phyloP scores from a whole-genome alignment of 2,329 filamentous ascomycete genomes.

The Colletotrichum gloeosporioides region DNA sequence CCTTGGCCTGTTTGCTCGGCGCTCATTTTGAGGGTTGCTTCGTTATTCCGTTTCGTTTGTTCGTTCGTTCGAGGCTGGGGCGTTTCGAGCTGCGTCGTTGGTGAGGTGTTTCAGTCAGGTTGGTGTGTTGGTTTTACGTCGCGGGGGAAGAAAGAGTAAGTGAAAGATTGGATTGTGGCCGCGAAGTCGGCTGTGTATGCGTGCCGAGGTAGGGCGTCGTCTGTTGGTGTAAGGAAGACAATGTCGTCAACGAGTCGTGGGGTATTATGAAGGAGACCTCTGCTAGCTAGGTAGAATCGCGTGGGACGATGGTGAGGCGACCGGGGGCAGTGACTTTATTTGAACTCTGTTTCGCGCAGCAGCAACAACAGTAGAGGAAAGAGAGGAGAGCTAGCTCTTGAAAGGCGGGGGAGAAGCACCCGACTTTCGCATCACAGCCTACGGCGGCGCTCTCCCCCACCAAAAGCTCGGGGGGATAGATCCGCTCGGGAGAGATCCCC shows the following conservation, averaged over 20 bases:
- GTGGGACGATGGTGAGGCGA: not conserved
- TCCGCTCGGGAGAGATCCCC: constrained; percentile 6
- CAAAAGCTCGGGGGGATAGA: not conserved
- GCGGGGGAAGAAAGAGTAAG: not conserved
- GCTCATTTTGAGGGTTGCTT: constrained; percentile 1
- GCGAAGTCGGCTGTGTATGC: not conserved
- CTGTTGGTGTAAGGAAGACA: not conserved
- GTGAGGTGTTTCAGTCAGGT: not conserved
- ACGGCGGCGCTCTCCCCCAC: not conserved
- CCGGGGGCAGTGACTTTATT: not conserved
- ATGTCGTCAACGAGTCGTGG: not conserved
- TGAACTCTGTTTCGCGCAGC: constrained; percentile 1
- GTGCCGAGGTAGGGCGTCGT: not conserved
- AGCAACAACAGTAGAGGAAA: not conserved
- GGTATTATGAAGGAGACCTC: not conserved
- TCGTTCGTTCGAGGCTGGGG: not conserved
- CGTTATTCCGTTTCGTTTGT: not conserved
- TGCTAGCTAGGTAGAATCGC: not conserved
- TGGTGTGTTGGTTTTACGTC: not conserved
- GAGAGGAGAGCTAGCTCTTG: not conserved
- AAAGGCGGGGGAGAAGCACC: not conserved
- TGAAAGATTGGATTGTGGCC: not conserved
- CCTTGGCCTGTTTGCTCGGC: not conserved
- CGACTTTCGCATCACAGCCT: not conserved
- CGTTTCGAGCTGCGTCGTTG: not conserved